Conservation (phyloP, 768 basidiomycete species). For the Gyrodon lividus region DNA sequence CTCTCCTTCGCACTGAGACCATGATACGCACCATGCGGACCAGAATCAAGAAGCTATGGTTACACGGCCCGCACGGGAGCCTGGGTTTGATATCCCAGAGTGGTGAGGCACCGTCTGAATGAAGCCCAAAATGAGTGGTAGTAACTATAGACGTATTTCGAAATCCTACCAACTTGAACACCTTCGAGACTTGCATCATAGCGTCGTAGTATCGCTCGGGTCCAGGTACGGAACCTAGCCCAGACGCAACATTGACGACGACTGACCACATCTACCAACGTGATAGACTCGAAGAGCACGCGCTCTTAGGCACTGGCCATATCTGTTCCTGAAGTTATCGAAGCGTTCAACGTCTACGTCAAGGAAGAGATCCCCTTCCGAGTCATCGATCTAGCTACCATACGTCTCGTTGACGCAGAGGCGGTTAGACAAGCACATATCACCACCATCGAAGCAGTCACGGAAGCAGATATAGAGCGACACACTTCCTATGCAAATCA, state of each 20-base stretch:
- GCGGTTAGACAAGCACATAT: slow-evolving; percentile 4
- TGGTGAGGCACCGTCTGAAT: too few species aligned
- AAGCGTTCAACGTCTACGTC: slow-evolving; percentile 11
- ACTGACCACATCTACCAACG: too few species aligned
- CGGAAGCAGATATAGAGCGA: slow-evolving; percentile 18
- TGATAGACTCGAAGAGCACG: neutral
- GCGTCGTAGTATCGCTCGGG: too few species aligned
- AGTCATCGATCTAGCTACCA: slow-evolving; percentile 14
- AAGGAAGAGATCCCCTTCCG: slow-evolving; percentile 13
- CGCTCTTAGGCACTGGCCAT: neutral
- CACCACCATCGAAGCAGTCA: slow-evolving; percentile 13
- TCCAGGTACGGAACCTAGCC: neutral
- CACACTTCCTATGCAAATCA: slow-evolving; percentile 25
- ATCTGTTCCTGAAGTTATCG: slow-evolving; percentile 17
- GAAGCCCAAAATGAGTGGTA: too few species aligned
- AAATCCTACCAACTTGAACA: too few species aligned
- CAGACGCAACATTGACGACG: neutral
- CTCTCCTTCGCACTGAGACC: too few species aligned
- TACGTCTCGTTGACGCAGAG: slow-evolving; percentile 12
- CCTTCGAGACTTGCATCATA: too few species aligned
- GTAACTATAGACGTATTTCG: too few species aligned
- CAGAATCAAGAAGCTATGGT: too few species aligned
- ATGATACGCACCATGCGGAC: neutral
- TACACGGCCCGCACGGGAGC: too few species aligned
- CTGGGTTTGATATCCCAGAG: too few species aligned